Percentiles rank a stretch among this genome's conserved stretches.
Conservation (phyloP, 2,329 filamentous ascomycete species). For the Onygena corvina region DNA sequence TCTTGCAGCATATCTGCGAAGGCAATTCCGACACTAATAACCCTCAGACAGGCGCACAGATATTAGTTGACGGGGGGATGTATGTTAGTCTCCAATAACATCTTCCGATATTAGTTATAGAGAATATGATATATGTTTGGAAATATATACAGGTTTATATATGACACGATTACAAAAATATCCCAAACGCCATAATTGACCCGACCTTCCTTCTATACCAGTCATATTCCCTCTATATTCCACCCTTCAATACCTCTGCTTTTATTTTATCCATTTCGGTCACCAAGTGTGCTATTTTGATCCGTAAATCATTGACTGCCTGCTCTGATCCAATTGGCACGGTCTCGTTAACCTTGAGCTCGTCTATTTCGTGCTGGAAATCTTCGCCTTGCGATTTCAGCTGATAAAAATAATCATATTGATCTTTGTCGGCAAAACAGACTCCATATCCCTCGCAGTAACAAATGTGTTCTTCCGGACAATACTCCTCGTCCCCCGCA, state of each 20-base stretch:
- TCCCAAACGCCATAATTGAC: not conserved
- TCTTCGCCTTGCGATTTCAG: not conserved
- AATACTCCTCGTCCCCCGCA: constrained; percentile 36
- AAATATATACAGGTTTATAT: too few relatives aligned
- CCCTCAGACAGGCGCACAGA: constrained; percentile 56
- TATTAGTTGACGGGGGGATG: constrained; percentile 76
- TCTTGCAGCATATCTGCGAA: not conserved
- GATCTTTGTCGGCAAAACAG: constrained; percentile 44
- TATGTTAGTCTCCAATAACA: constrained; percentile 75
- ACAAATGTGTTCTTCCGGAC: constrained; percentile 43
- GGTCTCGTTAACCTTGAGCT: not conserved
- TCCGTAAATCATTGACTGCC: not conserved
- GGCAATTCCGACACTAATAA: not conserved
- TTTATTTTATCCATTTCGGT: constrained; percentile 1
- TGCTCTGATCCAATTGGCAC: not conserved
- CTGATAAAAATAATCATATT: constrained; percentile 22
- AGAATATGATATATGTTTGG: not conserved
- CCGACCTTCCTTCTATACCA: not conserved
- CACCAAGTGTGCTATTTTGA: not conserved
- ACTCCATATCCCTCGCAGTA: constrained; percentile 54
- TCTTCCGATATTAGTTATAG: not conserved
- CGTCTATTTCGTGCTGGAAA: not conserved
- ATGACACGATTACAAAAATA: not conserved
- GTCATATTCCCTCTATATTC: not conserved
- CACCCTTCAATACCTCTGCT: not conserved